Evolutionary conservation across 495 filamentous ascomycete genomes (phyloP).

Genomic region (Xylaria scruposa): DNA sequence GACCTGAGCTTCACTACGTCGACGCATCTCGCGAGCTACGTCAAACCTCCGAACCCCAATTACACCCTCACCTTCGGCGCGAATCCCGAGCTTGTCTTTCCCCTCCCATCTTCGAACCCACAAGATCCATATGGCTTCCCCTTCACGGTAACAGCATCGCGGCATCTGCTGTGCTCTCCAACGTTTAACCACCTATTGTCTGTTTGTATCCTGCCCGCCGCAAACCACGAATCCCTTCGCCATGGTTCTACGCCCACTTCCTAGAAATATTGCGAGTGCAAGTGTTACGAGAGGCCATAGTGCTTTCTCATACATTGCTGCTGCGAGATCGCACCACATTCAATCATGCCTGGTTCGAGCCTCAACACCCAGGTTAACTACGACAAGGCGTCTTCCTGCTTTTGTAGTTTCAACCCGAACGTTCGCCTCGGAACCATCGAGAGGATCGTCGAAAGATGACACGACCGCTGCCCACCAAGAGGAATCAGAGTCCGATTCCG

Average conservation of each 20-base stretch:
- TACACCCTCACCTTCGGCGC: neutral
- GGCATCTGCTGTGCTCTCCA: slow-evolving; percentile 39
- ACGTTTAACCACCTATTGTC: neutral
- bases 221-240: slow-evolving; percentile 21
- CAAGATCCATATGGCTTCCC: slow-evolving; percentile 29
- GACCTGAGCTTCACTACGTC: slow-evolving; percentile 15
- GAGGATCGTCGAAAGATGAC: slow-evolving; percentile 25
- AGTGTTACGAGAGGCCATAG: slow-evolving; percentile 10
- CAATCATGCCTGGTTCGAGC: slow-evolving; percentile 18
- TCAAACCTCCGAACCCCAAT: slow-evolving; percentile 21
- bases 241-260: slow-evolving; percentile 34
- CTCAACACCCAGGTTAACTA: neutral
- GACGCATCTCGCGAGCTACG: slow-evolving; percentile 5
- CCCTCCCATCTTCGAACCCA: neutral
- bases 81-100: neutral
- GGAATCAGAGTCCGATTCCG: slow-evolving; percentile 41
- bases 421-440: slow-evolving; percentile 33
- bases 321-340: slow-evolving; percentile 12
- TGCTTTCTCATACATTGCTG: neutral
- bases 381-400: slow-evolving; percentile 8
- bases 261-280: slow-evolving; percentile 16
- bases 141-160: slow-evolving; percentile 37
- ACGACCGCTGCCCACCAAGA: slow-evolving; percentile 30
- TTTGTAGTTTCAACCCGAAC: slow-evolving; percentile 27
- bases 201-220: slow-evolving; percentile 12